These are phyloP conservation scores for Daldinia decipiens DNA, from an alignment of 495 filamentous ascomycete species.

Conservation along the genomic window DNA sequence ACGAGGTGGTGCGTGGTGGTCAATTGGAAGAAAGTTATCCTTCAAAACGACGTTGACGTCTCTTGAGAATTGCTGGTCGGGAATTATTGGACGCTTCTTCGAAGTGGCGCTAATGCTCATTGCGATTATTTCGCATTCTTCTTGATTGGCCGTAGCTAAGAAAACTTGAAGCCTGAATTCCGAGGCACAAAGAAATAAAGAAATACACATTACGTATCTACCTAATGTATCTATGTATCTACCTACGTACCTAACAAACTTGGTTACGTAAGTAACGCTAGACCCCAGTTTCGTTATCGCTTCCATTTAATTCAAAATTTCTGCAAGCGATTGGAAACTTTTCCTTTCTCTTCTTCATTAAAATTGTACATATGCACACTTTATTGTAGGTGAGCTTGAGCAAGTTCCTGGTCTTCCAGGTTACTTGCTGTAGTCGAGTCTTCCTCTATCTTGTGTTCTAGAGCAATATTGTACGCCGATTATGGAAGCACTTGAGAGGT, in stretches of 20 bases:
- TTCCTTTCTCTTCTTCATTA: constrained; percentile 59
- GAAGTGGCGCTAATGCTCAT: constrained; percentile 43
- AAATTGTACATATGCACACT: constrained; percentile 72
- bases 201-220: neutral
- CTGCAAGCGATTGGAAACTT: constrained; percentile 41
- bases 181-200: constrained; percentile 18
- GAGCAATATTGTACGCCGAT: constrained; percentile 64
- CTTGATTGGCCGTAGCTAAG: constrained; percentile 50
- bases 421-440: constrained; percentile 59
- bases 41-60: constrained; percentile 46
- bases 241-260: constrained; percentile 12
- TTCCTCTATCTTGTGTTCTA: constrained; percentile 71
- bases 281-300: neutral
- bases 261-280: constrained; percentile 9
- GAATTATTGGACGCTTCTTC: constrained; percentile 34
- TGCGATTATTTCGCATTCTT: constrained; percentile 47
- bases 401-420: constrained; percentile 52
- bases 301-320: constrained; percentile 33
- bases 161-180: constrained; percentile 11
- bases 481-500: constrained; percentile 68
- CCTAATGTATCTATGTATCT: neutral
- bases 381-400: constrained; percentile 86
- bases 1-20: constrained; percentile 33
- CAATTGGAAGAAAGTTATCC: constrained; percentile 43
- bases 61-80: constrained; percentile 37